Evolutionary conservation across 2,329 filamentous ascomycete genomes (phyloP).

Genomic region (Colletotrichum tamarilloi): DNA sequence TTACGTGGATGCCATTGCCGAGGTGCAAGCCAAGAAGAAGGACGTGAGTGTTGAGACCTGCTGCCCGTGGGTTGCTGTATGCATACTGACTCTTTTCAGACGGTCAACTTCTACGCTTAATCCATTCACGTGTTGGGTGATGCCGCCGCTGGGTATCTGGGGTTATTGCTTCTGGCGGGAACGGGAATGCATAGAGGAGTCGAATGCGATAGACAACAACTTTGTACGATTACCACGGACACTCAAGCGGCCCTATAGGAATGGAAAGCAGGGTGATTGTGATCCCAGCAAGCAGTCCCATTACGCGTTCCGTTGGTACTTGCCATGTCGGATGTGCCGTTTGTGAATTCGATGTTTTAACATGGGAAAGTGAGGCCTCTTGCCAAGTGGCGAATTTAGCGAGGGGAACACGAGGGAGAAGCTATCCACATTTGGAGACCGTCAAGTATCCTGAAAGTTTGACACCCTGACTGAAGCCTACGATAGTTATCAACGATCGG

Average conservation of each 20-base stretch:
- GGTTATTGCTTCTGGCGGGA: slow-evolving; percentile 31
- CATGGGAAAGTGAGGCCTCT: slow-evolving; percentile 18
- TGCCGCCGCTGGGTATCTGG: slow-evolving; percentile 28
- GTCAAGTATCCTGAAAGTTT: not conserved
- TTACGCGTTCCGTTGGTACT: not conserved
- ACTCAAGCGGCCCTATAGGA: slow-evolving; percentile 32
- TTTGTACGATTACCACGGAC: slow-evolving; percentile 37
- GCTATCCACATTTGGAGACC: not conserved
- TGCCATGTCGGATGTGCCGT: not conserved
- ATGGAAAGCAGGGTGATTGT: slow-evolving; percentile 31
- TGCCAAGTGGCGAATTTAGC: slow-evolving; percentile 23
- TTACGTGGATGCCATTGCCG: slow-evolving; percentile 97
- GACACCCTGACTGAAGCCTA: not conserved
- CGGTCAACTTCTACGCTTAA: slow-evolving; percentile 68
- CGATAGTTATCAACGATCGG: not conserved
- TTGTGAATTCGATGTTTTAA: not conserved
- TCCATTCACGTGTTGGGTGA: slow-evolving; percentile 13
- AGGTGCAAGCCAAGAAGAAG: slow-evolving; percentile 97
- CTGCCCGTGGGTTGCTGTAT: not conserved
- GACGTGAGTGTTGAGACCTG: slow-evolving; percentile 65
- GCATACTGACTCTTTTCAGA: slow-evolving; percentile 51
- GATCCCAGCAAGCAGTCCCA: not conserved
- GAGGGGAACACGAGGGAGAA: not conserved
- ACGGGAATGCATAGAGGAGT: slow-evolving; percentile 34
- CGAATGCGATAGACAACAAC: slow-evolving; percentile 35